Base-by-base conservation (phyloP, 345 rosid species). In the Heritiera littoralis region DNA sequence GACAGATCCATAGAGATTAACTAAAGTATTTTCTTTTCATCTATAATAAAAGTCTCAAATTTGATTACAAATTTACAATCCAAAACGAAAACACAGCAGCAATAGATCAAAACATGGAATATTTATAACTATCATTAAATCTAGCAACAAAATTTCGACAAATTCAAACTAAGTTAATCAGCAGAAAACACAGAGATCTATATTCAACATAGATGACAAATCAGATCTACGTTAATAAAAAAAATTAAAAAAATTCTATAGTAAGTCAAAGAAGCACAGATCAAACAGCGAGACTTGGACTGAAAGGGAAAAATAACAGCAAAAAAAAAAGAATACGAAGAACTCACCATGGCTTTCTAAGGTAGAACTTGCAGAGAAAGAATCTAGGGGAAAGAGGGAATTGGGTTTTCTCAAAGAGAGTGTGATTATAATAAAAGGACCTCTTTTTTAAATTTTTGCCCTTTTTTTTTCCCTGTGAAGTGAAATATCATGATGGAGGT, bases 261-360 rank as follows among this genome's bases (percentile, higher is more conserved):
- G 28, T 9, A 30, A 51, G 58, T 14, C n/a, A 54, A 54, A 15
- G 58, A 54, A 54, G 58, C 17, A 14, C n/a, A 15, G n/a, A 72
- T 72, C 45, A 55, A 72, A 52, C 18, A 52, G 20, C 11, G 32
- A 72, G 45, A 72, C 7, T 51, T 51, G 14, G 32, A 15, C 45
- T 15, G 60, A 32, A 15, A 48, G 12, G 15, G 38, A 35, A 69
- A 69, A 14, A 52, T 11, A 51, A 51, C 17, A 12, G 55, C 17
- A 0, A 14, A 54, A 4, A 15, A 15, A 15, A 52, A 52, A 4
- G 5, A 0, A 15, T 1, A 54, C 6, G 18, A 32, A 15, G 15
- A 51, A 51, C 75, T 72, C 75, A 72, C 75, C 75, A 72, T 72
- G 28, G 61, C 61, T 71, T 14, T 10, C 30, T 5, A 15, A 49